A percentile compares a stretch with the other conserved stretches of the same genome.
Conservation (phyloP, 805 yeast species). For the Starmerella apicola region DNA sequence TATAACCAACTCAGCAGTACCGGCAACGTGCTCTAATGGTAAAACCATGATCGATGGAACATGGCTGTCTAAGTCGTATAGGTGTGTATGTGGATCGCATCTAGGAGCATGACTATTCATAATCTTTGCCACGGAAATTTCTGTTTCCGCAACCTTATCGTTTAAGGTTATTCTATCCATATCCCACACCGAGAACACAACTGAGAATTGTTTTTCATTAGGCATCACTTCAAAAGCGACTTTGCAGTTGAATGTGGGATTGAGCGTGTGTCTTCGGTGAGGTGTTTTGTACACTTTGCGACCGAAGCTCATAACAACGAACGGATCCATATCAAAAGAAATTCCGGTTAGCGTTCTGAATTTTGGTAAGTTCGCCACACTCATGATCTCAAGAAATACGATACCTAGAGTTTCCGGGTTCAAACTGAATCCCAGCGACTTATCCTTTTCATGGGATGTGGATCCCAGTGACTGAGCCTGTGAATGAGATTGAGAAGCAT, state of each 20-base stretch:
- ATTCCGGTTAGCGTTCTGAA: slow-evolving; percentile 55
- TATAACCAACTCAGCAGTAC: slow-evolving; percentile 35
- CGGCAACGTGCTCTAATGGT: slow-evolving; percentile 18
- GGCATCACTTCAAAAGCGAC: slow-evolving; percentile 64
- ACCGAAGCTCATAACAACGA: slow-evolving; percentile 83
- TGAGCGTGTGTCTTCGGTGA: slow-evolving; percentile 67
- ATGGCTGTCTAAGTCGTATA: slow-evolving; percentile 23
- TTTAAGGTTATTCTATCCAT: slow-evolving; percentile 73
- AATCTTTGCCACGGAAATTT: slow-evolving; percentile 44
- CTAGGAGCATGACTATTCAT: slow-evolving; percentile 24
- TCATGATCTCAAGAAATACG: slow-evolving; percentile 58
- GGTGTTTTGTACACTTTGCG: slow-evolving; percentile 76
- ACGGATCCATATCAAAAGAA: slow-evolving; percentile 93
- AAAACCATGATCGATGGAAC: slow-evolving; percentile 12
- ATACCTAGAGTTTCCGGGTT: slow-evolving; percentile 42
- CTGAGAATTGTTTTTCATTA: slow-evolving; percentile 50
- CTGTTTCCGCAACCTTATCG: slow-evolving; percentile 63
- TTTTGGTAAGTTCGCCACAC: slow-evolving; percentile 71
- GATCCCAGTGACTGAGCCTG: background rate
- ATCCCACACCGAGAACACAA: slow-evolving; percentile 67
- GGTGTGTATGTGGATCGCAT: slow-evolving; percentile 28
- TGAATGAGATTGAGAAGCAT: background rate
- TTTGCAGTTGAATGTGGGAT: slow-evolving; percentile 72
- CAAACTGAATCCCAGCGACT: slow-evolving; percentile 16
- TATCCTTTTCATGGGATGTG: background rate